Conservation (phyloP, 2,329 filamentous ascomycete species). For the Fusarium brachygibbosum region DNA sequence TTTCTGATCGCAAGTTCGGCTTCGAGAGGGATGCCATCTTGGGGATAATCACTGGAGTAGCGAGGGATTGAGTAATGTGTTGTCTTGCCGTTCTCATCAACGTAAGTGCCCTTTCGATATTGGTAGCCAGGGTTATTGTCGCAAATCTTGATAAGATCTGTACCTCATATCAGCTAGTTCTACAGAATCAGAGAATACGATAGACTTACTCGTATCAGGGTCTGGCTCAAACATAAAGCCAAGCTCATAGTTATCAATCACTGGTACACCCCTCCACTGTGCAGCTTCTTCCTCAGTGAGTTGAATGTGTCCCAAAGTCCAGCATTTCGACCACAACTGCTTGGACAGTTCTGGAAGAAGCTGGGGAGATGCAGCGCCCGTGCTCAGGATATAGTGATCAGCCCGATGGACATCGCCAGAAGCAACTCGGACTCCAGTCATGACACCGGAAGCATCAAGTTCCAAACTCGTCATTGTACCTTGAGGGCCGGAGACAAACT, state of each 20-base stretch:
- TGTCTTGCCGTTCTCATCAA: neutral
- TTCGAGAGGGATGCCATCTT: slow-evolving; percentile 1
- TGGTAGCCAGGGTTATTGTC: slow-evolving; percentile 16
- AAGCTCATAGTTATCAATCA: slow-evolving; percentile 16
- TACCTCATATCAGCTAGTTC: neutral
- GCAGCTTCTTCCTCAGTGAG: slow-evolving; percentile 1
- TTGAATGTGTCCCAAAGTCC: slow-evolving; percentile 4
- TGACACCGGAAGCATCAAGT: neutral
- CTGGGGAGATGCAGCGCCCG: slow-evolving; percentile 10
- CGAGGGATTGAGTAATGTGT: slow-evolving; percentile 4
- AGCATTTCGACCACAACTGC: slow-evolving; percentile 8
- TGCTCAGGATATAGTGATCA: slow-evolving; percentile 15
- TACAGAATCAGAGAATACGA: fast-evolving
- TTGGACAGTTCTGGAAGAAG: slow-evolving; percentile 4
- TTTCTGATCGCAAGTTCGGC: neutral
- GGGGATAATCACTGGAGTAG: slow-evolving; percentile 3
- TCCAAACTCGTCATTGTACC: neutral
- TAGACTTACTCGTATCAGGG: slow-evolving; percentile 2
- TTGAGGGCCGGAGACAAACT: neutral
- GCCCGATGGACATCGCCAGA: neutral
- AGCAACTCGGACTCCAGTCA: slow-evolving; percentile 2
- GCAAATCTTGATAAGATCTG: slow-evolving; percentile 17
- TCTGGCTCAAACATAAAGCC: slow-evolving; percentile 26
- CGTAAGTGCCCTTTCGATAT: neutral
- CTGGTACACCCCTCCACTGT: slow-evolving; percentile 2